Conservation (phyloP, 352 stramenopile genomes). For the Phytophthora megakarya region DNA sequence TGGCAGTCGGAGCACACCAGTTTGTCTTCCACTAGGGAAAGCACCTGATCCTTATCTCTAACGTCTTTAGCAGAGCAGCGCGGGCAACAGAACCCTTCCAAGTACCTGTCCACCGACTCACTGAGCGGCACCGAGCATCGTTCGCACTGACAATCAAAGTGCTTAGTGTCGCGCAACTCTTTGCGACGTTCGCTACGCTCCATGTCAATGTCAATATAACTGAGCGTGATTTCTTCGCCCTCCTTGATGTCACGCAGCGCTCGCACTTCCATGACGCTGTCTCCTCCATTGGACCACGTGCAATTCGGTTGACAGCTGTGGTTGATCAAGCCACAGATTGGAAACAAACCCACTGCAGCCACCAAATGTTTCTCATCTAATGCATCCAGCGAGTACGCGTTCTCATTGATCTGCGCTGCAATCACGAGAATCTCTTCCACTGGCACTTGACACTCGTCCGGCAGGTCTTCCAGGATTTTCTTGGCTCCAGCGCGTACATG, state of each 20-base stretch:
- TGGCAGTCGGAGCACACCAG: conserved; percentile 34
- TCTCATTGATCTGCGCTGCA: conserved; percentile 60
- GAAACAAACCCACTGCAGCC: conserved; percentile 49
- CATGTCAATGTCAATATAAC: conserved; percentile 59
- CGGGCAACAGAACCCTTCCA: conserved; percentile 45
- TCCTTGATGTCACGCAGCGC: conserved; percentile 44
- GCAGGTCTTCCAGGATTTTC: conserved; percentile 41
- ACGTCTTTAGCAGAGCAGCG: conserved; percentile 26
- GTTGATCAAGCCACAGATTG: conserved; percentile 51
- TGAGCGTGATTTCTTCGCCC: conserved; percentile 51
- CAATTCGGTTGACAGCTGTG: conserved; percentile 56
- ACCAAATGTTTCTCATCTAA: conserved; percentile 44
- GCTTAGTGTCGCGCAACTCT: conserved; percentile 49
- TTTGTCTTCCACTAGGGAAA: conserved; percentile 33
- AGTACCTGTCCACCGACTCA: conserved; percentile 44
- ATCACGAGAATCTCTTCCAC: conserved; percentile 51
- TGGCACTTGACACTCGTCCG: conserved; percentile 41
- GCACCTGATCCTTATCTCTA: conserved; percentile 21
- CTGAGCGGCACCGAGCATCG: conserved; percentile 37
- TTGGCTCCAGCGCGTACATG: conserved; percentile 39
- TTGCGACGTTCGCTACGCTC: conserved; percentile 38
- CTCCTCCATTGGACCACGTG: conserved; percentile 52
- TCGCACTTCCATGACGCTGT: conserved; percentile 41
- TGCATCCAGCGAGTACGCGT: conserved; percentile 52
- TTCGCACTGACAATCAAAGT: conserved; percentile 55